Evolutionary conservation across 1,284 basidiomycete species (phyloP), one percentile per base, ranked within the genome.

Genomic region (Cryptococcus sp.): DNA sequence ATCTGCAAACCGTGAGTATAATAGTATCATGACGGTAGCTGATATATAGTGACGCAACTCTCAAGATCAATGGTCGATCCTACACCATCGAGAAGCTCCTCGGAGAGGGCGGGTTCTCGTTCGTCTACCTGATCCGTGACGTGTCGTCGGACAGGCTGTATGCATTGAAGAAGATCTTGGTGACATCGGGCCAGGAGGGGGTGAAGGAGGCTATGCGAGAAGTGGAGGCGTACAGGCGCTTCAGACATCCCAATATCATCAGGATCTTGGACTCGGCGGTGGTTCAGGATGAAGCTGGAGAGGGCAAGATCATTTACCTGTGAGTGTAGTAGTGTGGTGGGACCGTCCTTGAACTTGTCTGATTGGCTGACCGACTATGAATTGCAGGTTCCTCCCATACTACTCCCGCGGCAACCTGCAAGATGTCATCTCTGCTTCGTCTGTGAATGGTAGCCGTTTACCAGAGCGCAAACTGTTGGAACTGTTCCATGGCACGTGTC

Each of bases 71-170:
- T 67, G 93, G 93, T 28, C 83, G 93, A 67, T 89, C 87, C 49
- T 96, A 92, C 79, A 88, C 89, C 67, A 89, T 97, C 48, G 79
- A 93, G 51, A 89, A 88, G 64, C 85, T 95, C 15, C 83, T 97
- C 4, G 93, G 93, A 45, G 93, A 97, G 78, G 93, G 93, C 42
- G 93, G 74, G n/a, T 96, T 96, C 81, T 91, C 89, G 15, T 96
- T 94, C 72, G 93, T 97, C 18, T 93, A 93, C 75, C 82, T 93
- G 37, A 89, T 88, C n/a, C 86, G 88, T 67, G 91, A 94, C 61
- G 59, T 61, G 13, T 72, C 66, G 9, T 72, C 73, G 1, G 77
- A 91, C 82, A 83, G 91, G 60, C 83, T 89, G 79, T 96, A 94
- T 67, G 93, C 93, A 0, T 80, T 97, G 60, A 97, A 97, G 80